Base-by-base conservation (phyloP, 129 eudicot species). In the Mikania micrantha region DNA sequence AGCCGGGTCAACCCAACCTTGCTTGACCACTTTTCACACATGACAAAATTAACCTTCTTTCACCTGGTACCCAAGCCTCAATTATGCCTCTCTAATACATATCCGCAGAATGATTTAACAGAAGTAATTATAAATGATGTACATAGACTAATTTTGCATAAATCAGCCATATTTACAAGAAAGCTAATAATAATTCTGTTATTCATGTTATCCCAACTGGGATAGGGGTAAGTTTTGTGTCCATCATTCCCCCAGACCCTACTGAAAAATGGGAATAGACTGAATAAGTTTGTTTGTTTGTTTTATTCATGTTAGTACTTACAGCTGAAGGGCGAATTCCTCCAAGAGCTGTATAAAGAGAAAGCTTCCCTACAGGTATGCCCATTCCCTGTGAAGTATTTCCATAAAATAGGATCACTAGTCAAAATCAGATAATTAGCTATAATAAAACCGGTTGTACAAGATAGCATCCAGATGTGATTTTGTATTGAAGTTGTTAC, bases 321-420 rank as follows among this genome's bases (percentile, higher is more conserved):
- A 90, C 97, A 10, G 97, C 85, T 20, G 97, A 90, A 76, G 97
- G 97, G 57, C 95, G 79, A 61, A 90, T 84, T 73, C 97, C 97
- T 84, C 97, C 95, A 31, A 90, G 91, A 45, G 97, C 97, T 44
- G 95, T 82, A 77, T 90, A 90, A 57, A 90, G 69, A 54, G 97
- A 81, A 59, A 90, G 77, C 76, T 90, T 87, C 44, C 97, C 97
- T 15, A 90, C 97, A 64, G 97, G 97, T 82, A 90, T 90, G 36
- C 97, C 97, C 91, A 90, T 90, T 16, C 97, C 97, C 97, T 90
- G 82, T 29, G 21, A 60, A 67, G 8, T 71, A 60, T 68, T 35
- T 27, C 39, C 9, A 60, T 24, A 27, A 75, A 60, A 36, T 17
- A 16, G 22, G 16, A 67, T 56, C 15, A 31, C 47, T 59, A 42